Conservation (phyloP, 192 early-diverging fungal species). For the Allomyces javanicus region DNA sequence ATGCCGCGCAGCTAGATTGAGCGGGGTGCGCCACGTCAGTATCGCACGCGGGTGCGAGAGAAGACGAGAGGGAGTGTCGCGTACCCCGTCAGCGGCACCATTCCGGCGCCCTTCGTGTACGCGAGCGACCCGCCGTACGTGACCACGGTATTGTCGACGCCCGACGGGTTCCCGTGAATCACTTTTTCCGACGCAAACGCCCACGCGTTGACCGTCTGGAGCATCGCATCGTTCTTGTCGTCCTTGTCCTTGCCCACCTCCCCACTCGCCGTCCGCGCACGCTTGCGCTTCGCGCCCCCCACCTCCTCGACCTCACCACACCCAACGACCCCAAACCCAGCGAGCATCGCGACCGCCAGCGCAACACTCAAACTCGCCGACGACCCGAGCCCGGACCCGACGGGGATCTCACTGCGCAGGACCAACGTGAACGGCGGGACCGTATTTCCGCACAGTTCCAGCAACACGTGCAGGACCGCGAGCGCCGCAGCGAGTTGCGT, state of each 20-base stretch:
- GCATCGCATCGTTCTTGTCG: conserved; percentile 8
- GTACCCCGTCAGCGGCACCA: conserved; percentile 27
- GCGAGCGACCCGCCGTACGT: conserved; percentile 69
- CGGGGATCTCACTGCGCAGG: conserved; percentile 57
- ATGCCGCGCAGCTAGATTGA: conserved; percentile 25
- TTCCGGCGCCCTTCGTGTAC: conserved; percentile 38
- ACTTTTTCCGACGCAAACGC: conserved; percentile 83
- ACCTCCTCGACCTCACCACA: not conserved
- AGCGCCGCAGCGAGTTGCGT: conserved; percentile 20
- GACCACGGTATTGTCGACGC: conserved; percentile 80
- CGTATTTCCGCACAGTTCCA: conserved; percentile 10
- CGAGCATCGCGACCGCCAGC: conserved; percentile 54
- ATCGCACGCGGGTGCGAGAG: not conserved
- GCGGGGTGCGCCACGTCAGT: not conserved
- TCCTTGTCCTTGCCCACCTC: conserved; percentile 5
- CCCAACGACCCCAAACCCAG: conserved; percentile 20
- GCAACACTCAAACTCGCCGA: conserved; percentile 81
- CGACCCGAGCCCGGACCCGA: conserved; percentile 85
- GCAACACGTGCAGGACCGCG: conserved; percentile 48
- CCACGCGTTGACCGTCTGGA: conserved; percentile 62
- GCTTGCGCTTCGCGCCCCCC: too few relatives aligned
- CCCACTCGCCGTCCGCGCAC: not conserved
- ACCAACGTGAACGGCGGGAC: conserved; percentile 27
- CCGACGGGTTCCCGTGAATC: conserved; percentile 85
- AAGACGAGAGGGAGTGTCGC: not conserved